A percentile compares a stretch with the other conserved stretches of the same genome.
These are phyloP conservation scores for Lotus japonicus DNA, from an alignment of 306 rosid species.

Conservation along the genomic window DNA sequence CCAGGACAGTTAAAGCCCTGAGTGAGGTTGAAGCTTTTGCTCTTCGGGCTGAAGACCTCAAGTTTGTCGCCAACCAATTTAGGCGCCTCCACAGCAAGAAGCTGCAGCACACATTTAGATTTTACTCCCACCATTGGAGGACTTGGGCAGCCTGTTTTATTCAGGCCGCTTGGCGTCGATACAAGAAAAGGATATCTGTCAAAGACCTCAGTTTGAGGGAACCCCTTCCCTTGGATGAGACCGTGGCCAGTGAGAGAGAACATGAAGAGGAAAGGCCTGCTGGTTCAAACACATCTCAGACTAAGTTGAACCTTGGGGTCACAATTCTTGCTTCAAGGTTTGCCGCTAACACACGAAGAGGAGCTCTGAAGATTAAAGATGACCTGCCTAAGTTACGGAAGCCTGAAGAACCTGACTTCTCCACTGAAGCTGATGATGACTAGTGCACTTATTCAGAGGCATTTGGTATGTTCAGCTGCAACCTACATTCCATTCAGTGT, in stretches of 20 bases:
- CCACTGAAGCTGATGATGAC: constrained; percentile 56
- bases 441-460: constrained; percentile 25
- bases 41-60: constrained; percentile 89
- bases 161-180: constrained; percentile 96
- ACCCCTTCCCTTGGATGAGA: constrained; percentile 38
- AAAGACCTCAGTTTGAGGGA: constrained; percentile 53
- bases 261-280: constrained; percentile 36
- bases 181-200: constrained; percentile 55
- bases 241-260: constrained; percentile 31
- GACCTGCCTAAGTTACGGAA: constrained; percentile 75
- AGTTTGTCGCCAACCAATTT: constrained; percentile 93
- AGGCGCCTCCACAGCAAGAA: constrained; percentile 96
- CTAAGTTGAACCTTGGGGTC: constrained; percentile 67
- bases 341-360: constrained; percentile 88
- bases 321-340: constrained; percentile 85
- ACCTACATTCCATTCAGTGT: neutral
- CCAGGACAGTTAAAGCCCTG: constrained; percentile 71
- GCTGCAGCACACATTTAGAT: constrained; percentile 93
- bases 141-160: constrained; percentile 99
- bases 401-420: constrained; percentile 95
- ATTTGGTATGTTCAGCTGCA: neutral
- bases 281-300: constrained; percentile 47
- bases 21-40: constrained; percentile 95
- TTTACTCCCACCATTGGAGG: constrained; percentile 97
- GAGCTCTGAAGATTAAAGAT: constrained; percentile 74